Percentiles rank a stretch among this genome's conserved stretches.
Evolutionary conservation across 805 yeast species (phyloP).

Genomic region (Kodamaea neixiangensis): DNA sequence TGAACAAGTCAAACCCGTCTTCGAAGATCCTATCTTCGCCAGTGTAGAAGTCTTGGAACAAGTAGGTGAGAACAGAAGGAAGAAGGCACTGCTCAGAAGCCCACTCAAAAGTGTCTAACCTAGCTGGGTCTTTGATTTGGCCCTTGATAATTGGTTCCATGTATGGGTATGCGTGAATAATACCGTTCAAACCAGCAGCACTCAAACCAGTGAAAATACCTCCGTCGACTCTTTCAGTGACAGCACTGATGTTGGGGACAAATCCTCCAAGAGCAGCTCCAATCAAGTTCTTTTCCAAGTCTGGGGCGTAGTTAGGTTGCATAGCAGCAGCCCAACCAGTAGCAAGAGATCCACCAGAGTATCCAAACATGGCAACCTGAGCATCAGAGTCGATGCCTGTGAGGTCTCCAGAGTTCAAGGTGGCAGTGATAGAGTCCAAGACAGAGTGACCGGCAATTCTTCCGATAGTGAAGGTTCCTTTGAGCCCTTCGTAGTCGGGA

Average conservation of each 20-base stretch:
- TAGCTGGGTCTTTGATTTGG: background rate
- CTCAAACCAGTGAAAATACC: constrained; percentile 29
- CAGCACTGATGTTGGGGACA: constrained; percentile 32
- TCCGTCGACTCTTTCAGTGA: constrained; percentile 25
- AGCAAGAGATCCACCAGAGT: constrained; percentile 38
- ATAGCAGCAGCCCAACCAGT: constrained; percentile 39
- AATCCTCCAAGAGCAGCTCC: constrained; percentile 42
- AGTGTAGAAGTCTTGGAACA: constrained; percentile 9
- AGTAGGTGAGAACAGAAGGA: constrained; percentile 1
- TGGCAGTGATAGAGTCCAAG: constrained; percentile 31
- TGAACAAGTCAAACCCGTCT: constrained; percentile 13
- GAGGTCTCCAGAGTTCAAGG: constrained; percentile 15
- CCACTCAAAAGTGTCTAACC: background rate
- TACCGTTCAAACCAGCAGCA: constrained; percentile 30
- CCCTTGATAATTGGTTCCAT: constrained; percentile 8
- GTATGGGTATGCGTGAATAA: constrained; percentile 30
- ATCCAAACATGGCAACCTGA: constrained; percentile 30
- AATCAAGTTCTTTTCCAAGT: constrained; percentile 19
- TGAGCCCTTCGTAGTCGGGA: constrained; percentile 36
- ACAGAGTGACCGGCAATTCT: constrained; percentile 29
- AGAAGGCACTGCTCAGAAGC: constrained; percentile 4
- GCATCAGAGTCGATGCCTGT: constrained; percentile 23
- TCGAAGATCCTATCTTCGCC: constrained; percentile 15
- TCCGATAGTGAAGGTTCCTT: constrained; percentile 31
- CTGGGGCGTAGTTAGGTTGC: constrained; percentile 37